These are phyloP conservation scores for Sutorius eximius DNA, from an alignment of 1,284 basidiomycete species.

Conservation along the genomic window DNA sequence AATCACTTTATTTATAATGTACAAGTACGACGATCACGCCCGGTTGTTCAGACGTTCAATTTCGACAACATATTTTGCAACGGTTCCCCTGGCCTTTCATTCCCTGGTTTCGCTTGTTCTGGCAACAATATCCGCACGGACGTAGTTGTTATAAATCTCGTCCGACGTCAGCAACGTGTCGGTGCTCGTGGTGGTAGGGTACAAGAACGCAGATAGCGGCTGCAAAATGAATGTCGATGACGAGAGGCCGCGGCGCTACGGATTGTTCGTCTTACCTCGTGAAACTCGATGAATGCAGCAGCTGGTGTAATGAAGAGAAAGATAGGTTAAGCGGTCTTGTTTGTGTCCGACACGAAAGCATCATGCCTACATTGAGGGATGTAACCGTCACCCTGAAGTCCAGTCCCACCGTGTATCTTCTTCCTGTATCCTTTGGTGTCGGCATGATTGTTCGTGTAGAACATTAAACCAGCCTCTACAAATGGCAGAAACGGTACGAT, in stretches of 20 bases:
- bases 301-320: slow-evolving; percentile 36
- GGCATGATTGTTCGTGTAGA: slow-evolving; percentile 63
- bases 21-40: neutral
- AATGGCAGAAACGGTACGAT: neutral
- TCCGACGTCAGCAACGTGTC: slow-evolving; percentile 57
- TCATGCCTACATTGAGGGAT: slow-evolving; percentile 49
- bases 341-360: neutral
- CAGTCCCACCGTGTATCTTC: slow-evolving; percentile 74
- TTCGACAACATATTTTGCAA: neutral
- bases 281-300: slow-evolving; percentile 75
- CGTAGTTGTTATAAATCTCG: slow-evolving; percentile 62
- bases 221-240: slow-evolving; percentile 14
- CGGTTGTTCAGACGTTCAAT: neutral
- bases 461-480: slow-evolving; percentile 71
- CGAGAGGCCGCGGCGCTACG: neutral
- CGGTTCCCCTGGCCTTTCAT: neutral
- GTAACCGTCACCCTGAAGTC: slow-evolving; percentile 61
- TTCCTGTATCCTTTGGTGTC: slow-evolving; percentile 55
- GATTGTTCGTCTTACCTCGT: slow-evolving; percentile 43
- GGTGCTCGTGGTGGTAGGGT: slow-evolving; percentile 44
- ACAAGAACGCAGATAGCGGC: slow-evolving; percentile 52
- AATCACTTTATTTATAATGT: neutral
- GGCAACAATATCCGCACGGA: slow-evolving; percentile 45
- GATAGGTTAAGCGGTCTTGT: neutral
- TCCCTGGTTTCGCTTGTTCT: slow-evolving; percentile 13